Evolutionary conservation across 1,284 basidiomycete genomes (phyloP), one percentile per base, ranked within the genome.

Genomic region (Acaromyces ingoldii): DNA sequence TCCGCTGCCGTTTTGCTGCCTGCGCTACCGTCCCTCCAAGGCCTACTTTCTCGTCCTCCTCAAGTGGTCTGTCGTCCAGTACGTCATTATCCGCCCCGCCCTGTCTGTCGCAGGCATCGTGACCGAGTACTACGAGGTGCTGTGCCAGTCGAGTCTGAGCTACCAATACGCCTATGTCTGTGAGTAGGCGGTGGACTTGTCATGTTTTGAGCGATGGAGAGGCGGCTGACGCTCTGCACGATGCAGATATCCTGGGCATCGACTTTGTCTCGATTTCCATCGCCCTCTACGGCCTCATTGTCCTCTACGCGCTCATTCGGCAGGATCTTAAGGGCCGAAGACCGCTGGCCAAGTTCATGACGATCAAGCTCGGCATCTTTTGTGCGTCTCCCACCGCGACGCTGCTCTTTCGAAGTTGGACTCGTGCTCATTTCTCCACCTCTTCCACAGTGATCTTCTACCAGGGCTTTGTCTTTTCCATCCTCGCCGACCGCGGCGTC

Each of bases 291-390:
- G 63, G 50, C 1, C 48, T 64, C 22, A 46, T 62, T 41, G 57
- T 62, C 88, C n/a, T 89, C 89, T 91, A 90, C 67, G 85, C 81
- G 13, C 79, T 91, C 36, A 87, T 84, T 38, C 83, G 84, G 56
- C 83, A 87, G 7, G 88, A 91, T 64, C 80, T 92, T 6, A 78
- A 75, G 51, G 87, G 84, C 17, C 80, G 82, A n/a, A 80, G 84
- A 25, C 90, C 89, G 15, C 78, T 91, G 26, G 82, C 86, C 13
- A 91, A 91, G 76, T 91, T 91, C 73, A 65, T 89, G 57, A 77
- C 21, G 28, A 31, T 55, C 24, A 38, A 73, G 26, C 60, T 89
- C 29, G 88, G 89, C 53, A 86, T 91, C 45, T 85, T 91, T 82
- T n/a, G n/a, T n/a, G n/a, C n/a, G n/a, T n/a, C n/a, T n/a, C n/a